phyloP scores from a whole-genome alignment of 139 green algal genomes.

The Tetratostichococcus sp. region DNA sequence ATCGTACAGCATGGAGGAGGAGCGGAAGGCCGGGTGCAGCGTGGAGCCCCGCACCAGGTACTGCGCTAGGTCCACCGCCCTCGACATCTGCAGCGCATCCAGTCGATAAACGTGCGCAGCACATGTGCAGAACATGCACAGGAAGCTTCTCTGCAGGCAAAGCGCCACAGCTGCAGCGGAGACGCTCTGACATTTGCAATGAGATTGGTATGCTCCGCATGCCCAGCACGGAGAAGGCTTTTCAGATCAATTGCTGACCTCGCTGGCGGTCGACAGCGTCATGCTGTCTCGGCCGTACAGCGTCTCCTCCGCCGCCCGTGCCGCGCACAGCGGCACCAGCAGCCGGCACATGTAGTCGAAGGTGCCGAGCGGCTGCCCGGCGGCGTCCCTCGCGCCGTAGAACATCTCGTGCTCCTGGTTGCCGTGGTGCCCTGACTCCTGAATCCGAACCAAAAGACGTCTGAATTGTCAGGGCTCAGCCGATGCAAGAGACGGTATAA shows the following conservation, averaged over 20 bases:
- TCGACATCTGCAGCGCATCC: slow-evolving; percentile 27
- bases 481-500: too few relatives aligned
- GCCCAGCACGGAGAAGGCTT: too few relatives aligned
- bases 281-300: slow-evolving; percentile 42
- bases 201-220: too few relatives aligned
- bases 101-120: too few relatives aligned
- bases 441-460: too few relatives aligned
- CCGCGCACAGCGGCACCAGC: slow-evolving; percentile 52
- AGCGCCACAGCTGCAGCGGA: too few relatives aligned
- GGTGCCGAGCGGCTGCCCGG: slow-evolving; percentile 19
- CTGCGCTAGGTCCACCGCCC: slow-evolving; percentile 47
- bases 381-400: background rate
- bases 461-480: too few relatives aligned
- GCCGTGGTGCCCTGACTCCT: background rate
- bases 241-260: slow-evolving; percentile 26
- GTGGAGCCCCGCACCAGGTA: slow-evolving; percentile 54
- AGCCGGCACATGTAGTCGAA: slow-evolving; percentile 44
- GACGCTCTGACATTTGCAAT: too few relatives aligned
- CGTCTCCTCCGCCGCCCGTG: slow-evolving; percentile 51
- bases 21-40: slow-evolving; percentile 44
- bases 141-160: too few relatives aligned
- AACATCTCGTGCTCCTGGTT: background rate
- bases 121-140: background rate
- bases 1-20: slow-evolving; percentile 25
- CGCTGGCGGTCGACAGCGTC: slow-evolving; percentile 48